A percentile compares a stretch with the other conserved stretches of the same genome.
phyloP scores from a whole-genome alignment of 331 rosid species.

The Malus hybrid region DNA sequence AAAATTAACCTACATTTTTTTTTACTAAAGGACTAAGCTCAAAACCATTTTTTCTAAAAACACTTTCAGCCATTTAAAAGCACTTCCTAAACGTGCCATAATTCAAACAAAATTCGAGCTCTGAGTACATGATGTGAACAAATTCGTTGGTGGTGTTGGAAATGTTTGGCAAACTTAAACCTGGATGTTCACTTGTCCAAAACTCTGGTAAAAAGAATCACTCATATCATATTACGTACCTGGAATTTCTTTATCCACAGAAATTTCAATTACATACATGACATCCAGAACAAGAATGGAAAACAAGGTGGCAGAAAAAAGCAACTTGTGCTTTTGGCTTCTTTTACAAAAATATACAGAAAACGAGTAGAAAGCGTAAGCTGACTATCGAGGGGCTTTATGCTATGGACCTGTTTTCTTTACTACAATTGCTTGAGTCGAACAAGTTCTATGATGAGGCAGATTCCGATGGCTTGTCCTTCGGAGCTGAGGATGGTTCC shows the following conservation, averaged over 20 bases:
- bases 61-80: rapidly evolving
- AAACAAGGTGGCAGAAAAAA: slow-evolving; percentile 34
- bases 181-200: neutral
- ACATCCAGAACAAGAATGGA: slow-evolving; percentile 35
- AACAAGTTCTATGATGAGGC: slow-evolving; percentile 19
- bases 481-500: slow-evolving; percentile 38
- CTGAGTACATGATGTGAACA: too few species aligned
- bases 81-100: too few species aligned
- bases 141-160: too few species aligned
- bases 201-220: slow-evolving; percentile 4
- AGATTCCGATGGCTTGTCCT: slow-evolving; percentile 43
- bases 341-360: slow-evolving; percentile 44
- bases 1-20: rapidly evolving
- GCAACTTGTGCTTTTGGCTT: slow-evolving; percentile 17
- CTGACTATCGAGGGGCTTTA: slow-evolving; percentile 13
- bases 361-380: slow-evolving; percentile 22
- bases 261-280: slow-evolving; percentile 24
- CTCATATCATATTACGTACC: slow-evolving; percentile 10
- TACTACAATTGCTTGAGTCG: slow-evolving; percentile 7
- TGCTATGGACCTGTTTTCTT: slow-evolving; percentile 10
- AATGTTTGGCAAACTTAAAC: neutral
- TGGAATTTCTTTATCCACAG: slow-evolving; percentile 16
- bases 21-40: too few species aligned
- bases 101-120: too few species aligned
- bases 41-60: too few species aligned